Base-by-base conservation (phyloP, 106 monocot species). In the Acanthochlamys bracteata region DNA sequence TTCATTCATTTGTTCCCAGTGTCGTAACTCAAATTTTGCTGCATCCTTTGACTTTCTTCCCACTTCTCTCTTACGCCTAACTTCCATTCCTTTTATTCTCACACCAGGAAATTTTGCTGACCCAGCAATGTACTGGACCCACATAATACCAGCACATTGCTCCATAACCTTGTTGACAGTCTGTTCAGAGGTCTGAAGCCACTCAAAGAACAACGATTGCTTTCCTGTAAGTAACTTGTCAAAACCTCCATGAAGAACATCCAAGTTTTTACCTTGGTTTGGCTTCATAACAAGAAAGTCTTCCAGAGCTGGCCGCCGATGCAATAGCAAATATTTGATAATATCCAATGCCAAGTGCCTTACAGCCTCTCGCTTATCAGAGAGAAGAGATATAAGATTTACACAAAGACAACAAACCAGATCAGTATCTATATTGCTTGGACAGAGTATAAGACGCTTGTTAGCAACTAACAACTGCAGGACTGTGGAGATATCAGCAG, bases 381-480 rank as follows among this genome's bases (percentile, higher is more conserved):
- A 39, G 39, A 98, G 79, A 72, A 98, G 83, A 78, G 74, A 79
- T 40, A 92, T 76, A 14, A 98, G 66, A 83, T 98, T 98, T 65
- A 89, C 57, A 61, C 80, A 86, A 59, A 98, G 79, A 72, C 98
- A 98, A 66, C 92, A 88, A 68, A 92, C 85, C 59, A 98, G 72
- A 79, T 98, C 92, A 70, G 66, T 82, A 70, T 98, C 98, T 65
- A 78, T 57, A 75, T 98, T 98, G 65, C 85, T 98, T 67, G 98
- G 92, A 54, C 98, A 98, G 21, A 98, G 73, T 26, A 98, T 66
- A 55, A 98, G 81, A 24, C 85, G 72, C 53, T 89, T 98, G 74
- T 98, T 85, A 24, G 88, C 88, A 74, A 89, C 76, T 67, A 98
- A 24, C 59, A 98, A 67, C 73, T 92, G 88, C 67, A 98, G 71